Evolutionary conservation across 2,329 filamentous ascomycete genomes (phyloP).

Genomic region (Monosporascus sp.): DNA sequence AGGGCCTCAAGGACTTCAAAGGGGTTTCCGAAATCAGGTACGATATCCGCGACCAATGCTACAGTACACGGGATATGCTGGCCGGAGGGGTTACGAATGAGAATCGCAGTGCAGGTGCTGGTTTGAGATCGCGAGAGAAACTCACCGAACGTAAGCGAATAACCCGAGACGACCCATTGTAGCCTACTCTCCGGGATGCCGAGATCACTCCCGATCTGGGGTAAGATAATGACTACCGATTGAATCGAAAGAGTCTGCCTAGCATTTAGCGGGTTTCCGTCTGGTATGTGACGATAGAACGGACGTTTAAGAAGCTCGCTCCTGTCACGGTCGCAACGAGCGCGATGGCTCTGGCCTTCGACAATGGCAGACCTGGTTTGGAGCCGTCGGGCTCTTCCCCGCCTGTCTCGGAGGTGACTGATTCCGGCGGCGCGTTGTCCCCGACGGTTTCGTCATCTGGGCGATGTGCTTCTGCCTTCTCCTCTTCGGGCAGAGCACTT

Average conservation of each 20-base stretch:
- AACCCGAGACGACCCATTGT: constrained; percentile 64
- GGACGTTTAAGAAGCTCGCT: constrained; percentile 51
- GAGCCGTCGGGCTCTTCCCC: constrained; percentile 5
- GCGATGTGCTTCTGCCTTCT: not conserved
- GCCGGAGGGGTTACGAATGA: too few relatives aligned
- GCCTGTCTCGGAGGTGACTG: not conserved
- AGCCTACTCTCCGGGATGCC: constrained; percentile 51
- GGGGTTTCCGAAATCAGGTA: too few relatives aligned
- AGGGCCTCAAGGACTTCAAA: too few relatives aligned
- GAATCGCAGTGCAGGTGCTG: too few relatives aligned
- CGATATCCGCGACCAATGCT: too few relatives aligned
- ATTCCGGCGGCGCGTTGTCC: not conserved
- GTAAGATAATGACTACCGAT: constrained; percentile 56
- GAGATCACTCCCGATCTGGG: constrained; percentile 53
- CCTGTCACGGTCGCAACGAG: constrained; percentile 50
- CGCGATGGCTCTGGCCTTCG: constrained; percentile 47
- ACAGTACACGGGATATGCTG: too few relatives aligned
- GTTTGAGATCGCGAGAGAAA: not conserved
- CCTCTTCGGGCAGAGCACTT: not conserved
- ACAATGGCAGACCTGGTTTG: constrained; percentile 31
- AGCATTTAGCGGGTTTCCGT: constrained; percentile 11
- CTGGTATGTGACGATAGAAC: constrained; percentile 3
- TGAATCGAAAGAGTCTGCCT: constrained; percentile 51
- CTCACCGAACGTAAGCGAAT: constrained; percentile 53
- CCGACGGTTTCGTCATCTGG: not conserved